A percentile compares a stretch with the other conserved stretches of the same genome.
These are phyloP conservation scores for Phialophora verrucosa DNA, from an alignment of 2,329 filamentous ascomycete species.

Conservation along the genomic window DNA sequence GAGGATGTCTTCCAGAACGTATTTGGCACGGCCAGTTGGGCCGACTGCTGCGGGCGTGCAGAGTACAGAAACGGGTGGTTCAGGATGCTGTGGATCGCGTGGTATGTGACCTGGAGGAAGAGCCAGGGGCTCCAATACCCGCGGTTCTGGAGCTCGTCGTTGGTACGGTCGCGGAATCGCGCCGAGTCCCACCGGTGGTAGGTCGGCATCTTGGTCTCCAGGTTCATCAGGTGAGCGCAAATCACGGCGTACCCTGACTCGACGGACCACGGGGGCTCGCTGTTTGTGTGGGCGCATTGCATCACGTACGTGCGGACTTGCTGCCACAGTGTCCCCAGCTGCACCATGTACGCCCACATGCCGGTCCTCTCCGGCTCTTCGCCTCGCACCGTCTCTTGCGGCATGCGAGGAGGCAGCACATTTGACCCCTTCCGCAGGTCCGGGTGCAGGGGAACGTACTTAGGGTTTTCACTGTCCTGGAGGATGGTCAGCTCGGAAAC, in stretches of 20 bases:
- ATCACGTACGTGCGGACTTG: slow-evolving; percentile 23
- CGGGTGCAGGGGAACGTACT: slow-evolving; percentile 6
- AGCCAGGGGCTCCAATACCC: slow-evolving; percentile 50
- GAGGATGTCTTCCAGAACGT: slow-evolving; percentile 61
- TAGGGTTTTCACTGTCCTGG: background rate
- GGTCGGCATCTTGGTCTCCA: slow-evolving; percentile 39
- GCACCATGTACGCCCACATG: slow-evolving; percentile 21
- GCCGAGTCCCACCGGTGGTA: slow-evolving; percentile 37
- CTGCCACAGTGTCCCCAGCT: slow-evolving; percentile 15
- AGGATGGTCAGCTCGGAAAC: background rate
- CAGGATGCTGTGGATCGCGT: slow-evolving; percentile 43
- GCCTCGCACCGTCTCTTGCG: background rate
- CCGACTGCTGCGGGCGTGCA: slow-evolving; percentile 22
- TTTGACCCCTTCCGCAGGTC: slow-evolving; percentile 6
- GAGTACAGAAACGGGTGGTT: slow-evolving; percentile 43
- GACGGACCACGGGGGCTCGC: slow-evolving; percentile 35
- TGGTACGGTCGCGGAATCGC: slow-evolving; percentile 33
- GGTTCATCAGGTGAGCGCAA: slow-evolving; percentile 37
- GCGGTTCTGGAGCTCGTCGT: slow-evolving; percentile 42
- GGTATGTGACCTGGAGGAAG: slow-evolving; percentile 44
- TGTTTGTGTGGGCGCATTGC: slow-evolving; percentile 13
- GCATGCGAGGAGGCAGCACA: slow-evolving; percentile 9
- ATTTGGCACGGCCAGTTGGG: slow-evolving; percentile 56
- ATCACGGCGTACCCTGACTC: slow-evolving; percentile 39
- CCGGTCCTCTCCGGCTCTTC: slow-evolving; percentile 5